phyloP scores from a whole-genome alignment of 768 basidiomycete species.

The Xerocomus potaroensis region DNA sequence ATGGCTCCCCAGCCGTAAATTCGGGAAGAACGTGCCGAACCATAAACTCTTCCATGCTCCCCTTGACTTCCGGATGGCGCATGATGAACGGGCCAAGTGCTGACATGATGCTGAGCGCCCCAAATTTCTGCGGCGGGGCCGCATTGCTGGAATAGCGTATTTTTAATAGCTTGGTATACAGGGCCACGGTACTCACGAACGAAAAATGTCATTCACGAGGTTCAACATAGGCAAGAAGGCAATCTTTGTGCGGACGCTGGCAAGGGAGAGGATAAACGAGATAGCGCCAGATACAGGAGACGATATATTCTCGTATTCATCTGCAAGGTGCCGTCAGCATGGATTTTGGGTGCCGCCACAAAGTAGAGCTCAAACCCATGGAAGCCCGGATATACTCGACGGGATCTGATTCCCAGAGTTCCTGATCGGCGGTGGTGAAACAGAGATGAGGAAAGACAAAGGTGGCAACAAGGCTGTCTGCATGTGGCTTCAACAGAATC shows the following conservation, averaged over 20 bases:
- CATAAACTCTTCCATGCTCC: conserved; percentile 75
- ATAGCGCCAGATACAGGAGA: conserved; percentile 78
- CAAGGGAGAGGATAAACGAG: conserved; percentile 73
- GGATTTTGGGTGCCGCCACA: background rate
- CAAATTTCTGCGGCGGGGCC: conserved; percentile 66
- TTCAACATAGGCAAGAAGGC: conserved; percentile 76
- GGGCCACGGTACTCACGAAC: conserved; percentile 43
- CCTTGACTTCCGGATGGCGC: conserved; percentile 76
- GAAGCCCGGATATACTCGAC: conserved; percentile 75
- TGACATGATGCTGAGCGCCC: conserved; percentile 79
- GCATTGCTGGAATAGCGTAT: conserved; percentile 35
- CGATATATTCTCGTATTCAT: conserved; percentile 77
- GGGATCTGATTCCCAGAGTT: conserved; percentile 78
- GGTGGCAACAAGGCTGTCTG: conserved; percentile 67
- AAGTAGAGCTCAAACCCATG: conserved; percentile 47
- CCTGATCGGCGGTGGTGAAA: conserved; percentile 63
- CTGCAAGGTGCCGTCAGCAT: conserved; percentile 34
- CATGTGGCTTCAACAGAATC: conserved; percentile 81
- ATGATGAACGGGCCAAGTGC: conserved; percentile 76
- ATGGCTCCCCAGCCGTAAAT: conserved; percentile 61
- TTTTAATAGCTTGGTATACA: background rate
- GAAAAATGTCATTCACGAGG: conserved; percentile 72
- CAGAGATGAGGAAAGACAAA: conserved; percentile 87
- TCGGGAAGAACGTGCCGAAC: conserved; percentile 70
- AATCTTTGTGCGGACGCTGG: conserved; percentile 75